Conservation (phyloP, 2,329 filamentous ascomycete species). For the Claviceps sp. region DNA sequence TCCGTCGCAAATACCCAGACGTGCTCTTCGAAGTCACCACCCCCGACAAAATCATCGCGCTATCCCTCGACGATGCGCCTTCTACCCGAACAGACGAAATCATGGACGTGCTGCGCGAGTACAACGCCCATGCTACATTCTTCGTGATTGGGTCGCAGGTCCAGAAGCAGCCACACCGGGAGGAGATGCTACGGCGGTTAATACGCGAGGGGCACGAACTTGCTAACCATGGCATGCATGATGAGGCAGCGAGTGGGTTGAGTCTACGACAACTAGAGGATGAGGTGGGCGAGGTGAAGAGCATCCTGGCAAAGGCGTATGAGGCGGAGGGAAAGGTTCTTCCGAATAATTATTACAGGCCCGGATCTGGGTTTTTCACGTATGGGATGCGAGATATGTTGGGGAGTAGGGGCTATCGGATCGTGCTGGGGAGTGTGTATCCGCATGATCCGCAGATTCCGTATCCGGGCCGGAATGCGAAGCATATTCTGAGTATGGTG, state of each 20-base stretch:
- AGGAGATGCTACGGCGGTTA: constrained; percentile 41
- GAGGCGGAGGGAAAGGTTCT: constrained; percentile 27
- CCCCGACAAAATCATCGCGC: constrained; percentile 52
- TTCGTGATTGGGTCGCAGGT: constrained; percentile 80
- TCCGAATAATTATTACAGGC: constrained; percentile 58
- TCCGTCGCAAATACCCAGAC: constrained; percentile 60
- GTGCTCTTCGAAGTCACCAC: constrained; percentile 60
- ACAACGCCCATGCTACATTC: constrained; percentile 66
- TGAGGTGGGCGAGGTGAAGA: constrained; percentile 54
- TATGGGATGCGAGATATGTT: constrained; percentile 51
- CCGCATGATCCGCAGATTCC: constrained; percentile 82
- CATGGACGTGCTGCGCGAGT: constrained; percentile 47
- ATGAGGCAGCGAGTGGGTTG: constrained; percentile 59
- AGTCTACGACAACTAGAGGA: constrained; percentile 41
- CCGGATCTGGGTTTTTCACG: constrained; percentile 75
- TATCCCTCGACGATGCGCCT: constrained; percentile 81
- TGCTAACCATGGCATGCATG: constrained; percentile 80
- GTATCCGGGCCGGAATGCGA: constrained; percentile 55
- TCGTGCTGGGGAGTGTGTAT: constrained; percentile 76
- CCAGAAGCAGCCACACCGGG: constrained; percentile 24
- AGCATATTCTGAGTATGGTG: constrained; percentile 69
- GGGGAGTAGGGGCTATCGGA: constrained; percentile 47
- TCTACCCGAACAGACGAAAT: constrained; percentile 60
- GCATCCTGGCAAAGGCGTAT: constrained; percentile 45
- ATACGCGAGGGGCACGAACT: constrained; percentile 56